These are phyloP conservation scores for Syzygium oleosum DNA, from an alignment of 345 rosid species.

Conservation along the genomic window DNA sequence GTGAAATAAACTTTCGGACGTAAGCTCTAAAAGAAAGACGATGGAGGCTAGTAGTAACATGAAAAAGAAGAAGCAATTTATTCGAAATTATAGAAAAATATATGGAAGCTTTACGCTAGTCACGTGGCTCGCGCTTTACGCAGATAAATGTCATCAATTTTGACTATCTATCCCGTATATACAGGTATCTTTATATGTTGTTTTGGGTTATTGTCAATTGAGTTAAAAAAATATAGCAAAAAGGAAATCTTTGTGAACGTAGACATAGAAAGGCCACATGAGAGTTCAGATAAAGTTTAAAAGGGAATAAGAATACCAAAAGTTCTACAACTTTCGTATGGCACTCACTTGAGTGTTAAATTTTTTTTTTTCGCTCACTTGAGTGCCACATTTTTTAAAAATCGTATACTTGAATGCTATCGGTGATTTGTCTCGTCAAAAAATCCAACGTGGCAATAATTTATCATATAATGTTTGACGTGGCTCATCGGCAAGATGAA, in stretches of 20 bases:
- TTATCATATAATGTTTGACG: neutral
- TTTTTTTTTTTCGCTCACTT: too few relatives aligned
- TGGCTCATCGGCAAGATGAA: neutral
- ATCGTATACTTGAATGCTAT: too few relatives aligned
- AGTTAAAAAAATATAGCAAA: too few relatives aligned
- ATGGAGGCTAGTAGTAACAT: neutral
- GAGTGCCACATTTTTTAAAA: too few relatives aligned
- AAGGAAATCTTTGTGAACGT: neutral
- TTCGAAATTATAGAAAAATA: neutral
- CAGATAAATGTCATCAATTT: neutral
- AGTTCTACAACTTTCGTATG: accelerated
- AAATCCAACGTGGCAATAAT: neutral
- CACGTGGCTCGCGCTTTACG: neutral
- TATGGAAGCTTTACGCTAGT: neutral
- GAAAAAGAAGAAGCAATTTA: neutral
- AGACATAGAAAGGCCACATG: neutral
- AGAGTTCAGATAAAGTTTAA: neutral
- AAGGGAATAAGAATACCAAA: too few relatives aligned
- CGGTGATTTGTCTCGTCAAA: too few relatives aligned
- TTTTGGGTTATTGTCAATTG: neutral
- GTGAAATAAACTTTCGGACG: neutral
- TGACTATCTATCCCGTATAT: neutral
- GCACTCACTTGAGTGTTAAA: neutral
- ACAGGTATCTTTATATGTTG: neutral
- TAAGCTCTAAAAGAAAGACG: neutral